Conservation (phyloP, 768 basidiomycete species). For the Auricularia sp. region DNA sequence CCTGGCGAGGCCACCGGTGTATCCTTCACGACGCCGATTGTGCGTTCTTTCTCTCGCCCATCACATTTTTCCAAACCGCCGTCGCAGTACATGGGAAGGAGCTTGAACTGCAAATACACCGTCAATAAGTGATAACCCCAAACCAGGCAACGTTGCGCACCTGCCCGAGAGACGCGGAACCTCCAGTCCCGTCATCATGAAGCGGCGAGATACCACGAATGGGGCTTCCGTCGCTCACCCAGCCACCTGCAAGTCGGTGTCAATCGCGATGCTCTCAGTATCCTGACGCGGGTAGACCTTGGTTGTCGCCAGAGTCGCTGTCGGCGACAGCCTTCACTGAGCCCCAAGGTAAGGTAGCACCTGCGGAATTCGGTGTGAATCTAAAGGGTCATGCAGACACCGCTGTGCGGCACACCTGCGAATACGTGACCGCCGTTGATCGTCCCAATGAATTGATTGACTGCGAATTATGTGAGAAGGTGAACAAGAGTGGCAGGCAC, state of each 20-base stretch:
- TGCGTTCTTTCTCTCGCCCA: background rate
- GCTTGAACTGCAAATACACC: background rate
- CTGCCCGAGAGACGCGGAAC: slow-evolving; percentile 9
- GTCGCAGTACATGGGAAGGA: background rate
- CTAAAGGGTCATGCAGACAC: too few species aligned
- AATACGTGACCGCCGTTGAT: slow-evolving; percentile 58
- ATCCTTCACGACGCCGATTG: background rate
- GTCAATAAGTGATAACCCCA: background rate
- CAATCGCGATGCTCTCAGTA: background rate
- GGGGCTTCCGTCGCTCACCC: slow-evolving; percentile 9
- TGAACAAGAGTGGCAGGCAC: background rate
- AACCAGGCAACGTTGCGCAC: background rate
- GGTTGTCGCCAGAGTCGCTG: slow-evolving; percentile 9
- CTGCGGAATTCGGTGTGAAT: too few species aligned
- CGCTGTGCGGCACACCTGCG: slow-evolving; percentile 29
- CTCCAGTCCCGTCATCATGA: slow-evolving; percentile 13
- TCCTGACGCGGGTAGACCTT: background rate
- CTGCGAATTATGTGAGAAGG: slow-evolving; percentile 12
- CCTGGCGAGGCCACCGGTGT: background rate
- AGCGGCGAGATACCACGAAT: slow-evolving; percentile 11
- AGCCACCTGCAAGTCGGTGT: background rate
- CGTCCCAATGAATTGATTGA: slow-evolving; percentile 56
- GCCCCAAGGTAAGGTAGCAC: slow-evolving; percentile 15
- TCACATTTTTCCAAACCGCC: background rate
- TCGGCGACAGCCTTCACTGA: slow-evolving; percentile 10